Evolutionary conservation across 2,329 filamentous ascomycete genomes (phyloP), one percentile per base, ranked within the genome.

Genomic region (Corniculantispora saksenae): DNA sequence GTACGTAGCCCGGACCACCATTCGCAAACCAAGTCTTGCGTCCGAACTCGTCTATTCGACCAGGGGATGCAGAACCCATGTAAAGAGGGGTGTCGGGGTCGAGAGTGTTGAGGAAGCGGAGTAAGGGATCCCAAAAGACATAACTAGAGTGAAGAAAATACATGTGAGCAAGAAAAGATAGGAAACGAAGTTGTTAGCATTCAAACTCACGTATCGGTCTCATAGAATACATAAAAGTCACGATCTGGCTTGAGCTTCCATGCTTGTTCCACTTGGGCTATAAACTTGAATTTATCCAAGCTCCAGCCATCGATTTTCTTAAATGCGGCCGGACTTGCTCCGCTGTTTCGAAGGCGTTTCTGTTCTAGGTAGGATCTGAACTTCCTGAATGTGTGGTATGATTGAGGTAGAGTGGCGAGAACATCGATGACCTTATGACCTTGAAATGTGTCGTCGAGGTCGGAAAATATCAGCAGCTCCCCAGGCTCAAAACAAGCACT

Each of bases 251-350:
- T 82, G 62, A 76, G 72, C 40, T 76, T 73, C 74, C 83, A 84
- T 1, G 83, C 81, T 35, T 79, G 74, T 65, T 85, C 81, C 6
- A 86, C 75, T 80, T 84, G 83, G 43, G 84, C 82, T 25, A 86
- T 71, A 67, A 86, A 86, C 72, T 86, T 86, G 78, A 81, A 86
- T 70, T 83, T 84, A 72, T 86, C 84, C 51, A 86, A 76, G 27
- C 74, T 78, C 84, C 84, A 86, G 3, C 83, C 83, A 47, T 72
- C 76, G 66, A 76, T 75, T 29, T 66, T 76, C 73, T 59, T 68
- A 29, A 69, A 75, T 9, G 70, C 71, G 66, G 73, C 71, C 63
- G 66, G 73, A 60, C 71, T 73, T 53, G 65, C 75, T 32, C 75
- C 75, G 12, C 76, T 76, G 4, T 69, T 69, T 8, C 69, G 68